Evolutionary conservation across 1,284 basidiomycete species (phyloP).

Genomic region (Naganishia cerealis): DNA sequence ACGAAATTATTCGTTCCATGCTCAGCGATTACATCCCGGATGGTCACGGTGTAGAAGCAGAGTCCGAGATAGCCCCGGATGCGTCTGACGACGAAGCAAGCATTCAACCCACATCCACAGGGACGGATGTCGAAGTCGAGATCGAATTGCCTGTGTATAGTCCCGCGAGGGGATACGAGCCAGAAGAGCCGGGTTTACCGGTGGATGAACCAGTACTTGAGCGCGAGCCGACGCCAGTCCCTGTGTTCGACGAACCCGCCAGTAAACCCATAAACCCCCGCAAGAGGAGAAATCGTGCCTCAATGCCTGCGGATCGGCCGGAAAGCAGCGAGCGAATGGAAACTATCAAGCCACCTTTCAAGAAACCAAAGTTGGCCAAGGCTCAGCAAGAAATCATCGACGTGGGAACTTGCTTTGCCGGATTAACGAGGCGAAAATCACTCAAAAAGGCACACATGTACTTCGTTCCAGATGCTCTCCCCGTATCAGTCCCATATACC

Average conservation of each 20-base stretch:
- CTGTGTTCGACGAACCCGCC: not conserved
- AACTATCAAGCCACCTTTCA: not conserved
- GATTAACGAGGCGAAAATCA: not conserved
- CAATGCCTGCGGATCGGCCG: not conserved
- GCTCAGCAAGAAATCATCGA: not conserved
- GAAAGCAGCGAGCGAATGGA: not conserved
- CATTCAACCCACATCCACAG: not conserved
- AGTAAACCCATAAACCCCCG: slow-evolving; percentile 7
- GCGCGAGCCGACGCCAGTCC: not conserved
- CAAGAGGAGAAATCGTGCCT: slow-evolving; percentile 9
- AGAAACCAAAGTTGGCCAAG: not conserved
- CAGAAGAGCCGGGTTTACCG: slow-evolving; percentile 1
- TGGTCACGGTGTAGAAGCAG: not conserved
- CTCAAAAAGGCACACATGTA: slow-evolving; percentile 6
- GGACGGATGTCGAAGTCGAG: slow-evolving; percentile 8
- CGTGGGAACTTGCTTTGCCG: slow-evolving; percentile 9
- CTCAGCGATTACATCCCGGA: slow-evolving; percentile 8
- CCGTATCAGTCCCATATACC: slow-evolving; percentile 16
- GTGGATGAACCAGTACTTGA: not conserved
- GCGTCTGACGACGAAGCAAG: not conserved
- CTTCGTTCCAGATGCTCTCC: slow-evolving; percentile 8
- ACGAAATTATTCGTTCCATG: slow-evolving; percentile 18
- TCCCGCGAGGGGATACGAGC: not conserved
- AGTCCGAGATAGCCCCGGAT: not conserved
- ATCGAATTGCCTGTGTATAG: slow-evolving; percentile 10